Conservation (phyloP, 2,329 filamentous ascomycete genomes). For the Fusarium beomiforme region DNA sequence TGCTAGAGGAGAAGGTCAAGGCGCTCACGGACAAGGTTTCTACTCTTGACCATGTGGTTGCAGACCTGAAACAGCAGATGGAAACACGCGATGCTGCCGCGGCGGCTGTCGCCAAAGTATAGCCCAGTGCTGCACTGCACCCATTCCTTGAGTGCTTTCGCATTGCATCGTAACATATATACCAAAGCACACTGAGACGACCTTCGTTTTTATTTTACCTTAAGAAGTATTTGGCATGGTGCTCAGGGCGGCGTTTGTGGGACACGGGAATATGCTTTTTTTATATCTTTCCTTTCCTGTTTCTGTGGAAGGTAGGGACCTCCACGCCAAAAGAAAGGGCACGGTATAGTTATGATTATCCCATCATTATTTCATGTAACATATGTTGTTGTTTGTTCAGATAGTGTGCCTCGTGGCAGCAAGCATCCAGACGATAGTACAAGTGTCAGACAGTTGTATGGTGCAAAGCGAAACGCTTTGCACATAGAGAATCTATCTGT, state of each 20-base stretch:
- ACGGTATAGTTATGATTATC: conserved; percentile 42
- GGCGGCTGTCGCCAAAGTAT: conserved; percentile 36
- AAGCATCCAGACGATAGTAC: conserved; percentile 4
- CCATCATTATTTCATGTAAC: conserved; percentile 39
- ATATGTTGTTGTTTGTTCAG: conserved; percentile 41
- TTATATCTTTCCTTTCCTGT: conserved; percentile 9
- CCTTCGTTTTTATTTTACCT: conserved; percentile 34
- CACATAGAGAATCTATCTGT: conserved; percentile 34
- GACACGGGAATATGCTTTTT: conserved; percentile 36
- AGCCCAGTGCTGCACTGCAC: conserved; percentile 8
- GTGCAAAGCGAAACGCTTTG: conserved; percentile 33
- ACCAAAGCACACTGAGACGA: conserved; percentile 40
- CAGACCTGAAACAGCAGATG: conserved; percentile 48
- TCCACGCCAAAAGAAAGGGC: conserved; percentile 46
- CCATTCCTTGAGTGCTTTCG: neutral
- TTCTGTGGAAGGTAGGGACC: conserved; percentile 45
- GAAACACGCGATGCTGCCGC: conserved; percentile 45
- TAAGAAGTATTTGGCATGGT: conserved; percentile 42
- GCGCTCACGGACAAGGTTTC: conserved; percentile 48
- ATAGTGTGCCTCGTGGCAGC: conserved; percentile 39
- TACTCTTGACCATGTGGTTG: conserved; percentile 48
- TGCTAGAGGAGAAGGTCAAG: conserved; percentile 67
- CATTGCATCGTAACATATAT: conserved; percentile 26
- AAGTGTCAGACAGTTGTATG: conserved; percentile 6
- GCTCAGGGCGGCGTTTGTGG: conserved; percentile 45